These are phyloP conservation scores for Misopates orontium DNA, from an alignment of 257 asterid genomes.

Conservation along the genomic window DNA sequence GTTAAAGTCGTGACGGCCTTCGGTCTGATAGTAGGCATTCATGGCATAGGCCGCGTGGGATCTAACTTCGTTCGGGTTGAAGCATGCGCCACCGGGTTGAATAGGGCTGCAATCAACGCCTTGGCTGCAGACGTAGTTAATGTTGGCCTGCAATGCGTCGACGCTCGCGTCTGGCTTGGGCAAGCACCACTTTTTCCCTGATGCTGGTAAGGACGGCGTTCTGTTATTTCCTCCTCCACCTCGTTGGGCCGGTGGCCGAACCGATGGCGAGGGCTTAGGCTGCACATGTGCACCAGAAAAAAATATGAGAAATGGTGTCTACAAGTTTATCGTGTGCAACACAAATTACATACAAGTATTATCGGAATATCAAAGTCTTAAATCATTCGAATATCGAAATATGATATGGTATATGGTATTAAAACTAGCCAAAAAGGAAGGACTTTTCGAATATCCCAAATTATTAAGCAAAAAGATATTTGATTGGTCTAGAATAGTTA, in stretches of 20 bases:
- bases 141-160: conserved; percentile 48
- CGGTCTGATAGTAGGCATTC: conserved; percentile 64
- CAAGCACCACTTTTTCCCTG: conserved; percentile 65
- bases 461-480: too few relatives aligned
- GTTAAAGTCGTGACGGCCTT: conserved; percentile 53
- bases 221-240: background rate
- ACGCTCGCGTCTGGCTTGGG: conserved; percentile 49
- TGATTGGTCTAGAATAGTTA: too few relatives aligned
- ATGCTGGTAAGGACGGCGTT: conserved; percentile 28
- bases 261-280: conserved; percentile 4
- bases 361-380: too few relatives aligned
- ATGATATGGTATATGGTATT: too few relatives aligned
- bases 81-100: conserved; percentile 65
- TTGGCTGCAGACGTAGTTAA: conserved; percentile 66
- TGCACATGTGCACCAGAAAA: conserved; percentile 1
- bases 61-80: conserved; percentile 47
- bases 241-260: background rate
- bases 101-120: conserved; percentile 54
- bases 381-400: too few relatives aligned
- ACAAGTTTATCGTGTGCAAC: background rate
- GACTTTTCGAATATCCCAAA: too few relatives aligned
- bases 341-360: too few relatives aligned
- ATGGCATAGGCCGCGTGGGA: conserved; percentile 66
- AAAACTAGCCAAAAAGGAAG: too few relatives aligned
- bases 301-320: background rate